A percentile compares a stretch with the other conserved stretches of the same genome.
phyloP scores from a whole-genome alignment of 176 grass and related monocot species.

The Phoenix roebelenii region DNA sequence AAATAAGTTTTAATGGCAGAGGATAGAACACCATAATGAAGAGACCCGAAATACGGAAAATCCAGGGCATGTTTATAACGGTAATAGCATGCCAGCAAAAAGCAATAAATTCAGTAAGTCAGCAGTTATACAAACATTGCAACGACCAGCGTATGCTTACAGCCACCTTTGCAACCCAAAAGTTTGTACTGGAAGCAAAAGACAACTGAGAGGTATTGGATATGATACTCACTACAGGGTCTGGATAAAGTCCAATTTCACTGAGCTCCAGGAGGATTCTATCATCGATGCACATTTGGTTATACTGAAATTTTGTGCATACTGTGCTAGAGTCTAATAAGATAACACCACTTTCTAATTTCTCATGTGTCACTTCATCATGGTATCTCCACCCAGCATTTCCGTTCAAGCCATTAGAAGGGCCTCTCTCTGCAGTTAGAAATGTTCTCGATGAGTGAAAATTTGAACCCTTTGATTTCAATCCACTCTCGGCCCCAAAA shows the following conservation, averaged over 20 bases:
- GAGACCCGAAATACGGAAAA: too few relatives aligned
- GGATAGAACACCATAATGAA: too few relatives aligned
- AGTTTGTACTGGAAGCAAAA: too few relatives aligned
- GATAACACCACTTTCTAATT: constrained; percentile 20
- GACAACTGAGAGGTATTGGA: too few relatives aligned
- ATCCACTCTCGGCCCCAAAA: constrained; percentile 43
- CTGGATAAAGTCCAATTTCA: constrained; percentile 60
- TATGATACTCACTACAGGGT: constrained; percentile 44
- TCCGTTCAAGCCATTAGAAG: constrained; percentile 34
- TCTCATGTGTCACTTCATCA: constrained; percentile 30
- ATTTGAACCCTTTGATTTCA: constrained; percentile 36
- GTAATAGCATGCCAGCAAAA: too few relatives aligned
- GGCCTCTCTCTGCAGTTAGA: constrained; percentile 31
- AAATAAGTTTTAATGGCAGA: too few relatives aligned
- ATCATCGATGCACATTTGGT: constrained; percentile 55
- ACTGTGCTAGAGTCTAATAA: constrained; percentile 34
- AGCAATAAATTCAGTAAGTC: too few relatives aligned
- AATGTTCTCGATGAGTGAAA: constrained; percentile 36
- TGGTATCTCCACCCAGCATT: constrained; percentile 58
- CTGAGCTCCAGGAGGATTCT: constrained; percentile 68
- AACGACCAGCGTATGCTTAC: too few relatives aligned
- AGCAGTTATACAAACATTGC: too few relatives aligned
- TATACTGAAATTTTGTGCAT: constrained; percentile 57
- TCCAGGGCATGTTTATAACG: too few relatives aligned
- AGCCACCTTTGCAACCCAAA: too few relatives aligned